Evolutionary conservation across 2,329 filamentous ascomycete genomes (phyloP).

Genomic region (Fusarium sp.): DNA sequence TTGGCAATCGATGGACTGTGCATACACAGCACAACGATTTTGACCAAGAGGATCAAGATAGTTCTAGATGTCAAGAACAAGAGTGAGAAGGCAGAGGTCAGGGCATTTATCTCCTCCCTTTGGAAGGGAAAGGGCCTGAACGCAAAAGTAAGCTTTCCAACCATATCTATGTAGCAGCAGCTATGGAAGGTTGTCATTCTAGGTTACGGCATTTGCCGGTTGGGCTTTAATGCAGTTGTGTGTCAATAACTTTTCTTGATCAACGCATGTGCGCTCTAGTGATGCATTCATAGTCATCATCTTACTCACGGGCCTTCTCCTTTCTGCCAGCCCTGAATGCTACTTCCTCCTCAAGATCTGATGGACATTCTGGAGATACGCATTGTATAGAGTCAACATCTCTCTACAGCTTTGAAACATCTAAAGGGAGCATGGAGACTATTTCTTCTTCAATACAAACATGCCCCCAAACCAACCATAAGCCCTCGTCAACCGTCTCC

Average conservation of each 20-base stretch:
- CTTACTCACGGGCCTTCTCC: not conserved
- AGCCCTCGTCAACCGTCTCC: conserved; percentile 60
- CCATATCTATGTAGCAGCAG: not conserved
- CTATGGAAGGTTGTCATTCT: not conserved
- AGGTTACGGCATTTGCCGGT: no score
- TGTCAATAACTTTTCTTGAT: not conserved
- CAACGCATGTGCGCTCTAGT: not conserved
- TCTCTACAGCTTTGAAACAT: not conserved
- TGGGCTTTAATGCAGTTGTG: not conserved
- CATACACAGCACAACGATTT: not conserved
- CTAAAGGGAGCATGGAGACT: not conserved
- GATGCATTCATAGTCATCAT: not conserved
- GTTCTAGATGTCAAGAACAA: not conserved
- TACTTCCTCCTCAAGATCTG: not conserved
- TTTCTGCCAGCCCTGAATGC: not conserved
- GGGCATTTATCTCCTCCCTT: not conserved
- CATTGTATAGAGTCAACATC: not conserved
- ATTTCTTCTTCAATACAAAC: conserved; percentile 51
- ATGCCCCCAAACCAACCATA: conserved; percentile 64
- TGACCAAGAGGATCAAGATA: not conserved
- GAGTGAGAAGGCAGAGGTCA: not conserved
- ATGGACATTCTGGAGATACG: no score
- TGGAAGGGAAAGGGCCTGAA: not conserved
- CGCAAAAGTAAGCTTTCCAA: not conserved
- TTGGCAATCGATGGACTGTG: not conserved